These are phyloP conservation scores for Podospora comata DNA, from an alignment of 495 filamentous ascomycete genomes.

Conservation along the genomic window DNA sequence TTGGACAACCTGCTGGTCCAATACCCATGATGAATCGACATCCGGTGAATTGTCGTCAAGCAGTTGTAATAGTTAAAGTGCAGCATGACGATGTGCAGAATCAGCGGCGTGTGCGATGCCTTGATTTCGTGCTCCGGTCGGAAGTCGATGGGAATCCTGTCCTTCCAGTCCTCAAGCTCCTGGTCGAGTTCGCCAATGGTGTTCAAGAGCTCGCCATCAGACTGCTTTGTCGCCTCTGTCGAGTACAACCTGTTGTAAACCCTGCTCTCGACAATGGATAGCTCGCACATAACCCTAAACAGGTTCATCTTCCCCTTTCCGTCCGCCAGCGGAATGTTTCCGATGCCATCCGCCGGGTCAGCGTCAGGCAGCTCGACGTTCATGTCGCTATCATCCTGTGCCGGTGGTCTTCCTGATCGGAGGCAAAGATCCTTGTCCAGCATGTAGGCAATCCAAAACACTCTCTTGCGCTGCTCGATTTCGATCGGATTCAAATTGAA, in stretches of 20 bases:
- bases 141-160: constrained; percentile 88
- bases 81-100: constrained; percentile 86
- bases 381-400: constrained; percentile 97
- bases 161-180: constrained; percentile 94
- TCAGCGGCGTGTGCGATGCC: constrained; percentile 79
- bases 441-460: constrained; percentile 98
- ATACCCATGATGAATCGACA: constrained; percentile 97
- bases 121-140: constrained; percentile 94
- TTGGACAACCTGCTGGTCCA: constrained; percentile 96
- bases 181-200: constrained; percentile 94
- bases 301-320: constrained; percentile 93
- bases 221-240: constrained; percentile 85
- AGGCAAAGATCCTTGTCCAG: constrained; percentile 95
- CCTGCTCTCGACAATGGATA: constrained; percentile 85
- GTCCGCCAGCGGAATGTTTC: constrained; percentile 84
- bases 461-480: constrained; percentile 90
- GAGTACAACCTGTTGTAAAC: constrained; percentile 95
- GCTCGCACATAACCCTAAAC: constrained; percentile 86
- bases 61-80: constrained; percentile 99
- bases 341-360: constrained; percentile 85
- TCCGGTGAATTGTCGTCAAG: constrained; percentile 94
- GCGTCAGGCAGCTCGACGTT: constrained; percentile 93
- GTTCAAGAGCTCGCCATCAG: constrained; percentile 89
- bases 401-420: constrained; percentile 84
- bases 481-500: constrained; percentile 90